Evolutionary conservation across 805 yeast genomes (phyloP).

Genomic region (Suhomyces vadensis): DNA sequence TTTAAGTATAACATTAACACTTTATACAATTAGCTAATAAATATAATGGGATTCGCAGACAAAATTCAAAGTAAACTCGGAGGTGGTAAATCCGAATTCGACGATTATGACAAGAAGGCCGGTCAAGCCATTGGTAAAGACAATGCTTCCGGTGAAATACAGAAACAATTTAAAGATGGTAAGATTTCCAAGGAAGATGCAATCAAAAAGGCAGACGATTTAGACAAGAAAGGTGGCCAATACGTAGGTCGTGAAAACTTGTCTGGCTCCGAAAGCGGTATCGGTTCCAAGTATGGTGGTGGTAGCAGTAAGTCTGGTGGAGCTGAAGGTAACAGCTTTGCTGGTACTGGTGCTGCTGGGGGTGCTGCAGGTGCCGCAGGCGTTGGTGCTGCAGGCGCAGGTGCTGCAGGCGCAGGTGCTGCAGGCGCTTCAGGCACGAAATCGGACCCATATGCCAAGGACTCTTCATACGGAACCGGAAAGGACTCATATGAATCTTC

Average conservation of each 20-base stretch:
- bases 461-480: conserved; percentile 3
- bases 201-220: conserved; percentile 27
- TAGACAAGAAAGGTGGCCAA: conserved; percentile 26
- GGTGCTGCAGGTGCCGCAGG: conserved; percentile 9
- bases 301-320: conserved; percentile 9
- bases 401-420: conserved; percentile 14
- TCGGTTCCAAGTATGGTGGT: conserved; percentile 27
- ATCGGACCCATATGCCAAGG: conserved; percentile 2
- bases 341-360: conserved; percentile 4
- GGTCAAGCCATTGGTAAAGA: conserved; percentile 32
- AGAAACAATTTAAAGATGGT: conserved; percentile 32
- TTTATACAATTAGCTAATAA: background rate
- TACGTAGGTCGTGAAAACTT: conserved; percentile 11
- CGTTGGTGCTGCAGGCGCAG: conserved; percentile 11
- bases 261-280: conserved; percentile 26
- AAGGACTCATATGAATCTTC: conserved; percentile 8
- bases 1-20: no score
- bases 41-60: conserved; percentile 40
- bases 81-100: conserved; percentile 27
- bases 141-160: conserved; percentile 28
- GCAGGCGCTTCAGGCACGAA: conserved; percentile 5
- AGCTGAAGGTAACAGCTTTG: conserved; percentile 8
- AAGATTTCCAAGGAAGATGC: conserved; percentile 29
- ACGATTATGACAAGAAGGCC: conserved; percentile 29
- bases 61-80: conserved; percentile 33